Evolutionary conservation across 768 basidiomycete species (phyloP).

Genomic region (Boletus sp.): DNA sequence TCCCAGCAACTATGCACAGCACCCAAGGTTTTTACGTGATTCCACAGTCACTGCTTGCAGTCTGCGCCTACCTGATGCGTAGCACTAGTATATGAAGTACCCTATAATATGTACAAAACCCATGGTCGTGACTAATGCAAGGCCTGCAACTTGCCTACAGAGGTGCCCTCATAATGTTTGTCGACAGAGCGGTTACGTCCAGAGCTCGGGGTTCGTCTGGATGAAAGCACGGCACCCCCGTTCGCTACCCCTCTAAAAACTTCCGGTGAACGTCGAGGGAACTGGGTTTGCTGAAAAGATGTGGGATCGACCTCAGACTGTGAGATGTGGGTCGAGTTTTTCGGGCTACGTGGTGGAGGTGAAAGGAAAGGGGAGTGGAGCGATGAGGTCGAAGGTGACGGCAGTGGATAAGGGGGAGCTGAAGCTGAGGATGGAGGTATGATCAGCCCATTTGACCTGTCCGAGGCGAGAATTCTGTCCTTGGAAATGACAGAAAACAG

Average conservation of each 20-base stretch:
- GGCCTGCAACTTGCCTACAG: not conserved
- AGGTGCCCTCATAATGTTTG: slow-evolving; percentile 5
- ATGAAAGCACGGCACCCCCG: slow-evolving; percentile 21
- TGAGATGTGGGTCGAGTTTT: slow-evolving; percentile 8
- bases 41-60: not conserved
- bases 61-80: not conserved
- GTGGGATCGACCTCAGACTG: slow-evolving; percentile 35
- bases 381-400: slow-evolving; percentile 30
- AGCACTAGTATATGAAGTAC: not conserved
- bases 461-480: slow-evolving; percentile 43
- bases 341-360: slow-evolving; percentile 27
- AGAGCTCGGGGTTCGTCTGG: slow-evolving; percentile 15
- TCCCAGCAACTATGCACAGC: not conserved
- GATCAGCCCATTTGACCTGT: slow-evolving; percentile 65
- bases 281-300: slow-evolving; percentile 34
- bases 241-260: slow-evolving; percentile 3
- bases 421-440: slow-evolving; percentile 47
- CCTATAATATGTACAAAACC: not conserved
- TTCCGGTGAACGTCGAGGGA: slow-evolving; percentile 36
- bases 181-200: slow-evolving; percentile 5
- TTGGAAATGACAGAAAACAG: slow-evolving; percentile 46
- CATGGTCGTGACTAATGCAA: not conserved
- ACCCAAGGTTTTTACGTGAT: not conserved
- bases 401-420: slow-evolving; percentile 14
- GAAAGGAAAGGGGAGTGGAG: slow-evolving; percentile 21